These are phyloP conservation scores for Phyllostachys edulis DNA, from an alignment of 176 grass and related monocot genomes.

Conservation along the genomic window DNA sequence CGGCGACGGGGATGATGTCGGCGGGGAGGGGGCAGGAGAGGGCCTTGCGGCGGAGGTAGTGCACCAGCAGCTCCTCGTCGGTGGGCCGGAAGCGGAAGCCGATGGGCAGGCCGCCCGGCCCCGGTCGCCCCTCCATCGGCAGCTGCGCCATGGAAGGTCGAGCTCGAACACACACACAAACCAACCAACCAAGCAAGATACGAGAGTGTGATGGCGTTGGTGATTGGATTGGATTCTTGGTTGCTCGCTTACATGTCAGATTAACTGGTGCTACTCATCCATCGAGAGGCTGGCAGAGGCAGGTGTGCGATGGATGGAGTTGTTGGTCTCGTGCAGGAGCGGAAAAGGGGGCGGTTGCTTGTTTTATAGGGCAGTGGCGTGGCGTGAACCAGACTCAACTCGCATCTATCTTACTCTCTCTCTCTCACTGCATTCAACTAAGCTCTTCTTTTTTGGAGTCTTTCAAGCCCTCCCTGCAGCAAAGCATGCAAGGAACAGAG, in stretches of 20 bases:
- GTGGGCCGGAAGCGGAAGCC: slow-evolving; percentile 92
- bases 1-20: slow-evolving; percentile 78
- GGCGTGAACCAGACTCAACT: slow-evolving; percentile 70
- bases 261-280: neutral
- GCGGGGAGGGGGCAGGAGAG: slow-evolving; percentile 69
- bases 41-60: slow-evolving; percentile 87
- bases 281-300: neutral
- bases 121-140: neutral
- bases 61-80: slow-evolving; percentile 82
- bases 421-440: neutral
- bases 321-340: slow-evolving; percentile 3
- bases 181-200: neutral
- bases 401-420: no score
- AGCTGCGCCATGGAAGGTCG: neutral
- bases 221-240: neutral
- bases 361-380: slow-evolving; percentile 67
- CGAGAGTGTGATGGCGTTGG: neutral
- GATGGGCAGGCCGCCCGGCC: slow-evolving; percentile 45
- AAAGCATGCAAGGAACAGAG: neutral
- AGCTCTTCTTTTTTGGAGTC: neutral
- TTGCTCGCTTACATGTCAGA: neutral
- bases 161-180: neutral
- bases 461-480: neutral
- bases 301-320: neutral
- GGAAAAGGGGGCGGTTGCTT: slow-evolving; percentile 26